Conservation (phyloP, 2,329 filamentous ascomycete species). For the Botrytis hyacinthi region DNA sequence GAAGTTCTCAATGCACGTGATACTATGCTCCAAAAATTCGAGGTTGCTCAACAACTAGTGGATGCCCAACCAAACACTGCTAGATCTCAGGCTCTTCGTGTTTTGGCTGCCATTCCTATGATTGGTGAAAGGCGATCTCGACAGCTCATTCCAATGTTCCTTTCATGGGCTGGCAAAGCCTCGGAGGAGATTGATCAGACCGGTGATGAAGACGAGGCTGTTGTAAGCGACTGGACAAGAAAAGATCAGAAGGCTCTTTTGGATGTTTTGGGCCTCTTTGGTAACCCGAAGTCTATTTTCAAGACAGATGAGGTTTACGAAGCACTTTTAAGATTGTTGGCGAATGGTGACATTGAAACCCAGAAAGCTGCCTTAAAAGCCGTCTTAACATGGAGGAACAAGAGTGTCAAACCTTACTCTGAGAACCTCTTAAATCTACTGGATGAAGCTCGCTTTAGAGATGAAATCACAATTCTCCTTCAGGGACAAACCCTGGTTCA, state of each 20-base stretch:
- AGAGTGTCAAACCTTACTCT: slow-evolving; percentile 71
- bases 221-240: slow-evolving; percentile 61
- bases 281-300: slow-evolving; percentile 82
- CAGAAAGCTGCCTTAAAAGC: slow-evolving; percentile 83
- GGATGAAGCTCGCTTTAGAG: slow-evolving; percentile 87
- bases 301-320: slow-evolving; percentile 72
- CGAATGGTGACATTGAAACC: slow-evolving; percentile 86
- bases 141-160: slow-evolving; percentile 77
- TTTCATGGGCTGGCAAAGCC: slow-evolving; percentile 69
- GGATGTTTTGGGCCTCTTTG: slow-evolving; percentile 77
- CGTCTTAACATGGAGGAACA: slow-evolving; percentile 84
- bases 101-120: slow-evolving; percentile 69
- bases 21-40: slow-evolving; percentile 62
- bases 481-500: slow-evolving; percentile 72
- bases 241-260: slow-evolving; percentile 84
- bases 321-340: slow-evolving; percentile 70
- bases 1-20: slow-evolving; percentile 54
- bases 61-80: slow-evolving; percentile 54
- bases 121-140: slow-evolving; percentile 86
- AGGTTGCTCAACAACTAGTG: slow-evolving; percentile 58
- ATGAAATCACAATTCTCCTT: slow-evolving; percentile 88
- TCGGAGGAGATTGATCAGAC: slow-evolving; percentile 38
- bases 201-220: slow-evolving; percentile 32
- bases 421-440: slow-evolving; percentile 84
- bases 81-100: slow-evolving; percentile 74